Base-by-base conservation (phyloP, 2,329 filamentous ascomycete genomes). In the Xylariaceae sp. region DNA sequence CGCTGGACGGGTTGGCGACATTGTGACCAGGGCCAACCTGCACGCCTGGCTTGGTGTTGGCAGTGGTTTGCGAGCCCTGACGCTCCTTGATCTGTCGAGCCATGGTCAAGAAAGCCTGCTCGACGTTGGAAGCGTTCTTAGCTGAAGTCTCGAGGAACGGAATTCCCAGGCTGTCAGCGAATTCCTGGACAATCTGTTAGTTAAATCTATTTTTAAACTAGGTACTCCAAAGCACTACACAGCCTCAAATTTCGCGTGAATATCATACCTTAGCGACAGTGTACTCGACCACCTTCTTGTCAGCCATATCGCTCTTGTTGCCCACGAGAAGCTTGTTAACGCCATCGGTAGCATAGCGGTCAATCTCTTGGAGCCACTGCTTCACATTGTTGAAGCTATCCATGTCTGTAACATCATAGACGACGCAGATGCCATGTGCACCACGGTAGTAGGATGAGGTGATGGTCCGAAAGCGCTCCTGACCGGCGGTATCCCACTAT, bases 351-450 rank as follows among this genome's bases (percentile, higher is more conserved):
- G 94, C 94, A 72, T 99, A 97, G 75, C 94, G 88, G 81, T 99
- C 94, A 69, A 99, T 99, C 81, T 99, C 94, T 77, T 99, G 94
- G 59, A 99, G 86, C 94, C 94, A 99, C 83, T 99, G 94, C 89
- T 99, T 97, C 70, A 99, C 94, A 81, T 97, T 99, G 87, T 99
- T 97, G 91, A 99, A 99, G 24, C 91, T 96, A 76, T 97, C 94
- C 93, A 97, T 97, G 76, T 99, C 94, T 66, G 94, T 99, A 72
- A 99, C 94, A 87, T 99, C 94, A 84, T 97, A 99, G 74, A 99
- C 94, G 67, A 99, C 93, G 79, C 94, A 99, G 79, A 99, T 99
- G 69, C 94, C 94, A 79, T 97, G 94, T 65, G 94, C 94, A 70
- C 94, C 94, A 73, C 94, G 91, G 83, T 99, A 99, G 85, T 99